phyloP scores from a whole-genome alignment of 805 yeast species.

The Ogataea methanolica region DNA sequence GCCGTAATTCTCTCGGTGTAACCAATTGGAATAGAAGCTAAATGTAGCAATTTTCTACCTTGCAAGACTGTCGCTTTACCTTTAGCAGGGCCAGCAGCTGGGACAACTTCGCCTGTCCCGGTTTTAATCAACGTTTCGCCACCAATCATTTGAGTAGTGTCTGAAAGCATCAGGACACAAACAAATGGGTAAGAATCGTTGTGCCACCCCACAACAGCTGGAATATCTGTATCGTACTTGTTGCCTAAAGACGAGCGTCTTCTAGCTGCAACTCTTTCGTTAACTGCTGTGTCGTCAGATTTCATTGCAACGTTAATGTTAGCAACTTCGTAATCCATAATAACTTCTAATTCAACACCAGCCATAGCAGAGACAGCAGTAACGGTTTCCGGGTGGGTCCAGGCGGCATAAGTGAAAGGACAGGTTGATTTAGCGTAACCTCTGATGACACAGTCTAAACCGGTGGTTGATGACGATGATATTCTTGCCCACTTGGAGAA shows the following conservation, averaged over 20 bases:
- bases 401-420: slow-evolving; percentile 51
- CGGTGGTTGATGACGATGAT: slow-evolving; percentile 40
- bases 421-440: slow-evolving; percentile 44
- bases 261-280: slow-evolving; percentile 23
- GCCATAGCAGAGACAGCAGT: slow-evolving; percentile 55
- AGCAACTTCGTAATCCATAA: slow-evolving; percentile 58
- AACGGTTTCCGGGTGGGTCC: slow-evolving; percentile 55
- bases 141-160: slow-evolving; percentile 54
- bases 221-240: slow-evolving; percentile 33
- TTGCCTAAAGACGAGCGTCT: slow-evolving; percentile 23
- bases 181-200: slow-evolving; percentile 60
- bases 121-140: slow-evolving; percentile 54
- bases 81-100: slow-evolving; percentile 37
- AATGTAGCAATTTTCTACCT: slow-evolving; percentile 41
- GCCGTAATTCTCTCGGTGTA: slow-evolving; percentile 39
- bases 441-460: slow-evolving; percentile 44
- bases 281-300: slow-evolving; percentile 30
- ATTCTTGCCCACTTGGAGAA: slow-evolving; percentile 42
- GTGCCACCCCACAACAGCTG: slow-evolving; percentile 62
- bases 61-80: slow-evolving; percentile 49
- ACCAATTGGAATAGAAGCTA: slow-evolving; percentile 42
- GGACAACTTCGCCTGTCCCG: slow-evolving; percentile 34
- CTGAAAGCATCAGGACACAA: slow-evolving; percentile 59
- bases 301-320: slow-evolving; percentile 48
- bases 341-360: slow-evolving; percentile 48